Conservation (phyloP, 768 basidiomycete species). For the Harrya chromipes region DNA sequence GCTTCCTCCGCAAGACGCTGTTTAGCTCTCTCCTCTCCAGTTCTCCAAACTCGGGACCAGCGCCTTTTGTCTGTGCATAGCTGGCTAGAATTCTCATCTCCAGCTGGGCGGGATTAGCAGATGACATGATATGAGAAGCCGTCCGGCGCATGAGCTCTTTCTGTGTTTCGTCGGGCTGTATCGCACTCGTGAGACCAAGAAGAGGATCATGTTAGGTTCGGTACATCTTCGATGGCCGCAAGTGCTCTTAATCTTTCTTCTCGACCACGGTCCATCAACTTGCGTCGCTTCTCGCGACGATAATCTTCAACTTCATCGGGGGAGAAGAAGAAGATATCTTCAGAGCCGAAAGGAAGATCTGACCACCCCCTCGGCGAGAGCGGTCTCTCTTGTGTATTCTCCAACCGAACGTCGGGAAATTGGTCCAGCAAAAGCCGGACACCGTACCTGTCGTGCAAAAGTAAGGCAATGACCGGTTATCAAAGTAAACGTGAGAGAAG, state of each 20-base stretch:
- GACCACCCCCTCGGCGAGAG: constrained; percentile 70
- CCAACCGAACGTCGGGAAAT: constrained; percentile 25
- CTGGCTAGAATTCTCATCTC: constrained; percentile 90
- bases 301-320: constrained; percentile 65
- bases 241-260: constrained; percentile 65
- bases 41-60: constrained; percentile 64
- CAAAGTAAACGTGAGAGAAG: constrained; percentile 17
- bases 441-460: constrained; percentile 59
- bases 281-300: constrained; percentile 62
- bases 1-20: constrained; percentile 23
- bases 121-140: constrained; percentile 60
- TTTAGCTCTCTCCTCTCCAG: constrained; percentile 47
- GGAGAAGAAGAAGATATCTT: constrained; percentile 81
- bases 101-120: constrained; percentile 76
- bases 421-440: constrained; percentile 70
- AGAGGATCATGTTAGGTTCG: background rate
- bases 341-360: constrained; percentile 79
- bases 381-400: constrained; percentile 14
- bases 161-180: constrained; percentile 58
- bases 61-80: constrained; percentile 68
- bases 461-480: constrained; percentile 19
- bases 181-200: constrained; percentile 7
- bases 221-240: constrained; percentile 37
- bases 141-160: constrained; percentile 72
- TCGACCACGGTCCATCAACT: constrained; percentile 53